These are phyloP conservation scores for Calophaca sinica DNA, from an alignment of 306 rosid species.

Conservation along the genomic window DNA sequence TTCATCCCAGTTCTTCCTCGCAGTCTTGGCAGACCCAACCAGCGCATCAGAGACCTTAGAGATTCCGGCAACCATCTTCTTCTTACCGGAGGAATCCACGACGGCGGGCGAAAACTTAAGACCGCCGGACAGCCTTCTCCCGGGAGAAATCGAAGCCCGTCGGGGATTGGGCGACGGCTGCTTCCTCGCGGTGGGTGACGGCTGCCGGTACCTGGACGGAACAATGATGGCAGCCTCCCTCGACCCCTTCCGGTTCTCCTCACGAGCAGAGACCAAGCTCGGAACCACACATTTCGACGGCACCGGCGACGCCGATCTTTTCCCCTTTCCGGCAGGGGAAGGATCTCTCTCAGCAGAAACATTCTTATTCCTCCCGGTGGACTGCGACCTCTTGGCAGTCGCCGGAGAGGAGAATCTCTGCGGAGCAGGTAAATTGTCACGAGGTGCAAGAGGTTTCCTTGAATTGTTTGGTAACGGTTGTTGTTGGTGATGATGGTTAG, in stretches of 20 bases:
- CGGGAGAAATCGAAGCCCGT: constrained; percentile 85
- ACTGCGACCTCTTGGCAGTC: constrained; percentile 65
- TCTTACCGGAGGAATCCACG: constrained; percentile 67
- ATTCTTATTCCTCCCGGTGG: constrained; percentile 59
- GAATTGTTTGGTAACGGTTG: background rate
- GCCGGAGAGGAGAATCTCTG: constrained; percentile 89
- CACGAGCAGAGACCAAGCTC: constrained; percentile 75
- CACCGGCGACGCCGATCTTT: constrained; percentile 86
- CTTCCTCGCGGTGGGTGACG: constrained; percentile 79
- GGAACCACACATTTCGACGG: constrained; percentile 95
- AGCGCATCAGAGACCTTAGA: constrained; percentile 77
- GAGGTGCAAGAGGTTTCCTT: constrained; percentile 71
- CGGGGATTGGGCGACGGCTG: constrained; percentile 82
- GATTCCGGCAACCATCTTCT: constrained; percentile 76
- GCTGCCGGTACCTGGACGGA: constrained; percentile 91
- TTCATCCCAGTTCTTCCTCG: constrained; percentile 90
- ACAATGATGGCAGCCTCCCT: constrained; percentile 85
- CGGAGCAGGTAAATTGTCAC: constrained; percentile 64
- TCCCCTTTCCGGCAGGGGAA: constrained; percentile 77
- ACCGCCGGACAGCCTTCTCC: constrained; percentile 78
- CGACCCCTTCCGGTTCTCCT: constrained; percentile 67
- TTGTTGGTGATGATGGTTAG: background rate
- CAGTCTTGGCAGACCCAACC: constrained; percentile 67
- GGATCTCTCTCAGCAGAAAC: constrained; percentile 72
- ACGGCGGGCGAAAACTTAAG: constrained; percentile 72